Evolutionary conservation across 306 rosid species (phyloP), one percentile per base, ranked within the genome.

Genomic region (Mimosa pudica): DNA sequence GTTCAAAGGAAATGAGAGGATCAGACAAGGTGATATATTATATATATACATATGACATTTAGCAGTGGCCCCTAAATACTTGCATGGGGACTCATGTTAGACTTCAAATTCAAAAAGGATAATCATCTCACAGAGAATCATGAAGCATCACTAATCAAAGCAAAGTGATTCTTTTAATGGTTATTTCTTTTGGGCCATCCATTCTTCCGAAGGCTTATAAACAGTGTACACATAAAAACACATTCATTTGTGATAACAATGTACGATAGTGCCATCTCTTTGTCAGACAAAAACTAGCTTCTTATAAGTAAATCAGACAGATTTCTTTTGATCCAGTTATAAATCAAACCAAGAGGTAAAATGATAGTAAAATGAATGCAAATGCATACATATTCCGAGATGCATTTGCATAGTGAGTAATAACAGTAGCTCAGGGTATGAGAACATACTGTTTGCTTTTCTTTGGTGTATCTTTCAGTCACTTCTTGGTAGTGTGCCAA

Each of bases 401-500:
- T 69, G 80, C 78, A 78, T 10, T 78, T 14, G 48, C 75, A 24
- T 32, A 38, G 68, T 77, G 44, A 81, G 74, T 55, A 38, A 7
- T 70, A 70, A 46, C 6, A 24, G 61, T 70, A 58, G 81, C 87
- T 63, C 41, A 52, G 35, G 77, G 58, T 35, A 70, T 18, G 52
- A 60, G 45, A 75, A 89, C 97, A 48, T 91, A 96, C 99, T 17
- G 88, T 81, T 78, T 86, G 98, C 82, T 96, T 96, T 86, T 96
- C 99, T 89, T 88, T 86, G 72, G 84, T 85, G 87, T 96, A 96
- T 93, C 94, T 88, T 77, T 93, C 92, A 77, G 99, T 88, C 83
- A 89, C 99, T 88, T 96, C 99, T 86, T 93, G 99, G 80, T 90
- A 96, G 73, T 97, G 96, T 0, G 98, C 91, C 87, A 95, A 82